These are phyloP conservation scores for Trichosporon ovoides DNA, from an alignment of 1,284 basidiomycete species.

Conservation along the genomic window DNA sequence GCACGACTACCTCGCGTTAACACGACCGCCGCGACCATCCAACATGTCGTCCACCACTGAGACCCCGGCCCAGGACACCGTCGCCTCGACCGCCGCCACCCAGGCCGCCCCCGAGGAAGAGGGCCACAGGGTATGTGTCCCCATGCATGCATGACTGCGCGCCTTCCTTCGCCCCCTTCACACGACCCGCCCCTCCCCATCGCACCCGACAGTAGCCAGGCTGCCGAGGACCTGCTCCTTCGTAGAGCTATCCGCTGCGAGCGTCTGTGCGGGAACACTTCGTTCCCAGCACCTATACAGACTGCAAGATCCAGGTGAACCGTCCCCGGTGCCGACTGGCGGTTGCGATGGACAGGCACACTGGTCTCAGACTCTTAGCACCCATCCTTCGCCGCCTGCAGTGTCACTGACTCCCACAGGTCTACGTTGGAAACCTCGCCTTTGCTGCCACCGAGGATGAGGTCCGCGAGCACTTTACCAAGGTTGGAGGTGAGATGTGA, in stretches of 20 bases:
- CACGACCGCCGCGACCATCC: slow-evolving; percentile 5
- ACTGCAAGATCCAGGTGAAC: too few relatives aligned
- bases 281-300: neutral
- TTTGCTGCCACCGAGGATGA: slow-evolving; percentile 44
- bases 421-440: slow-evolving; percentile 48
- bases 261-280: neutral
- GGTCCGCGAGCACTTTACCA: slow-evolving; percentile 36
- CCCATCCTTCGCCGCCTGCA: neutral
- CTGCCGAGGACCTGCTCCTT: too few relatives aligned
- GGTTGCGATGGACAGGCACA: neutral
- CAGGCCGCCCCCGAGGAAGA: slow-evolving; percentile 17
- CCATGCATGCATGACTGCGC: neutral
- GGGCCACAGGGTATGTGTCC: slow-evolving; percentile 26
- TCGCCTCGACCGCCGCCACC: slow-evolving; percentile 2
- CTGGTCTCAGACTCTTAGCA: slow-evolving; percentile 6
- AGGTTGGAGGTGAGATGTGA: slow-evolving; percentile 43
- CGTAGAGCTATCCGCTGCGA: neutral
- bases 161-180: too few relatives aligned
- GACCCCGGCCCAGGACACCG: slow-evolving; percentile 3
- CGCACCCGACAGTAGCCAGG: too few relatives aligned
- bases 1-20: slow-evolving; percentile 13
- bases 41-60: slow-evolving; percentile 22
- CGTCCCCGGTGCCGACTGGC: too few relatives aligned
- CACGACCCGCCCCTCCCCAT: too few relatives aligned
- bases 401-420: slow-evolving; percentile 26